phyloP scores from a whole-genome alignment of 2,329 filamentous ascomycete genomes.

The Metarhizium robertsii region DNA sequence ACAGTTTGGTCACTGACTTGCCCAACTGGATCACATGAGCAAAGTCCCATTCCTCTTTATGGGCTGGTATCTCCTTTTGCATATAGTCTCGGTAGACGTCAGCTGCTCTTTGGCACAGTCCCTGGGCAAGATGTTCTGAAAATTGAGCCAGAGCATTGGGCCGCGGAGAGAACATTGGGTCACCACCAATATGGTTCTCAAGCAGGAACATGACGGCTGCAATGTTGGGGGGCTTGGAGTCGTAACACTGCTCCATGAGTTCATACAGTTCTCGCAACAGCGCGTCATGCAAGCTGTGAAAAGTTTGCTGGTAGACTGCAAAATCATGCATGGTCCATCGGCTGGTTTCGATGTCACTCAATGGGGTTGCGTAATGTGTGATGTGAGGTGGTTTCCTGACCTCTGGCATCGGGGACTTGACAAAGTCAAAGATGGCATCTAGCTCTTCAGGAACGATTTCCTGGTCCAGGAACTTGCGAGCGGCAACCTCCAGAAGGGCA shows the following conservation, averaged over 20 bases:
- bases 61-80: conserved; percentile 68
- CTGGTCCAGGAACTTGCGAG: conserved; percentile 76
- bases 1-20: conserved; percentile 74
- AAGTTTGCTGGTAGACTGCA: conserved; percentile 61
- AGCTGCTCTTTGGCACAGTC: conserved; percentile 63
- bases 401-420: conserved; percentile 63
- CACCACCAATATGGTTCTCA: conserved; percentile 70
- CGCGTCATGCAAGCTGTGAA: conserved; percentile 69
- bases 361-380: conserved; percentile 37
- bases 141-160: conserved; percentile 65
- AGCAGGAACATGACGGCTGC: conserved; percentile 72
- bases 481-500: conserved; percentile 73
- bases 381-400: conserved; percentile 54
- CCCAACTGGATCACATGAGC: conserved; percentile 84
- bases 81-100: conserved; percentile 75
- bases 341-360: conserved; percentile 47
- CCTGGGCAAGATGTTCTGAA: conserved; percentile 59
- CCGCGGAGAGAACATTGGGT: conserved; percentile 64
- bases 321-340: conserved; percentile 63
- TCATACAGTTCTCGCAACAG: conserved; percentile 82
- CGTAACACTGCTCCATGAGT: conserved; percentile 79
- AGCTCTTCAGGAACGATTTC: conserved; percentile 74
- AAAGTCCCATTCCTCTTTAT: conserved; percentile 81
- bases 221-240: conserved; percentile 74
- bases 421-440: conserved; percentile 72